Evolutionary conservation across 495 filamentous ascomycete genomes (phyloP).

Genomic region (Aspergillus asperescens): DNA sequence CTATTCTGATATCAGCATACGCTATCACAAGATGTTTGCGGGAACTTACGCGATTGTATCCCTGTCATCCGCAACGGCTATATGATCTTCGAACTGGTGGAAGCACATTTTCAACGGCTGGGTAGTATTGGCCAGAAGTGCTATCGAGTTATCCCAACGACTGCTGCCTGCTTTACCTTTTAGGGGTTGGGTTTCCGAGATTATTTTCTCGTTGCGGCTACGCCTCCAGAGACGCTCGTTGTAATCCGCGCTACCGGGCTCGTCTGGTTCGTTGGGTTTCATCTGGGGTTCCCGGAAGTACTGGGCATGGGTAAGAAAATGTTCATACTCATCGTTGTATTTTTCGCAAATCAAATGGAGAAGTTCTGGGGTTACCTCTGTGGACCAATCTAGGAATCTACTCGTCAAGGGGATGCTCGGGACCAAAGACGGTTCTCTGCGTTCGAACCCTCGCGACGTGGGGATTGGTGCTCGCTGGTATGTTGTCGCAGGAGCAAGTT

Average conservation of each 20-base stretch:
- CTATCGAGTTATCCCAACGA: constrained; percentile 72
- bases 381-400: constrained; percentile 89
- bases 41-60: constrained; percentile 67
- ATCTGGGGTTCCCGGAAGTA: constrained; percentile 99
- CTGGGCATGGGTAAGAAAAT: constrained; percentile 37
- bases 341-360: constrained; percentile 17
- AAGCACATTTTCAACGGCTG: constrained; percentile 91
- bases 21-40: not conserved
- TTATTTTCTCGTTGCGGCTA: constrained; percentile 85
- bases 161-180: constrained; percentile 79
- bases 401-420: constrained; percentile 71
- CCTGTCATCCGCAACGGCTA: constrained; percentile 88
- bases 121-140: constrained; percentile 76
- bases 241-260: constrained; percentile 95
- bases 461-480: constrained; percentile 76
- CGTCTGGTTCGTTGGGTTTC: constrained; percentile 91
- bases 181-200: constrained; percentile 84
- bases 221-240: constrained; percentile 92
- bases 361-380: constrained; percentile 54
- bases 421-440: constrained; percentile 48
- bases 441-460: constrained; percentile 63
- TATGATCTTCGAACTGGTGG: constrained; percentile 95
- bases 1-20: constrained; percentile 38
- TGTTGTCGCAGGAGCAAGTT: constrained; percentile 56
- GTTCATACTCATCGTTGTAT: constrained; percentile 13